phyloP scores from a whole-genome alignment of 495 filamentous ascomycete genomes.

The Penicillium subrubescens region DNA sequence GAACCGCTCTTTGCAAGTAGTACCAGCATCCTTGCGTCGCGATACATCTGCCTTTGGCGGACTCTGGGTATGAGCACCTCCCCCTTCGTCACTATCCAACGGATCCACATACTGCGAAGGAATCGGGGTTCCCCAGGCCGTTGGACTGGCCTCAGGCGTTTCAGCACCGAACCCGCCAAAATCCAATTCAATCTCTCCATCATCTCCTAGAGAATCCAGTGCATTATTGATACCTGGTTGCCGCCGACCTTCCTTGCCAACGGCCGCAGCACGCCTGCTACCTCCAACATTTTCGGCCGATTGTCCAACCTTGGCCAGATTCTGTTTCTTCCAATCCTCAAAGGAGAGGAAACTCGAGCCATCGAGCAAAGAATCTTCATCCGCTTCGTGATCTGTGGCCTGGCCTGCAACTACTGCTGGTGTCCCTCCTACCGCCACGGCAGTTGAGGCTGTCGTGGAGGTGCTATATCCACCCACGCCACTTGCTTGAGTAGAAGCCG shows the following conservation, averaged over 20 bases:
- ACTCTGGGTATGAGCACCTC: conserved; percentile 31
- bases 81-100: conserved; percentile 23
- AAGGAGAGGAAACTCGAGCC: conserved; percentile 92
- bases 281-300: conserved; percentile 72
- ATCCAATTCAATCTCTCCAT: conserved; percentile 87
- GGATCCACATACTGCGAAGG: conserved; percentile 36
- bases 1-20: conserved; percentile 91
- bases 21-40: conserved; percentile 88
- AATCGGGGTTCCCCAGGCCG: conserved; percentile 37
- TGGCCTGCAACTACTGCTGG: conserved; percentile 10
- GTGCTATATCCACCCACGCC: conserved; percentile 8
- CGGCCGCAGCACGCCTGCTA: conserved; percentile 38
- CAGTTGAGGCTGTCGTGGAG: background rate
- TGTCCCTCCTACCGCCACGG: conserved; percentile 1
- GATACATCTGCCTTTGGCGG: conserved; percentile 44
- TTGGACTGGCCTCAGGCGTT: conserved; percentile 38
- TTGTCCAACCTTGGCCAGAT: conserved; percentile 82
- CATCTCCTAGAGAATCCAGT: conserved; percentile 78
- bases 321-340: conserved; percentile 97
- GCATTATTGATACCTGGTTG: conserved; percentile 63
- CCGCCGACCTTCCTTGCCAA: conserved; percentile 43
- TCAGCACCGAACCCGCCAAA: conserved; percentile 70
- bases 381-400: conserved; percentile 44
- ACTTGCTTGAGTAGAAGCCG: conserved; percentile 2
- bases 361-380: conserved; percentile 72